These are phyloP conservation scores for Citrullus amarus DNA, from an alignment of 306 rosid species.

Conservation along the genomic window DNA sequence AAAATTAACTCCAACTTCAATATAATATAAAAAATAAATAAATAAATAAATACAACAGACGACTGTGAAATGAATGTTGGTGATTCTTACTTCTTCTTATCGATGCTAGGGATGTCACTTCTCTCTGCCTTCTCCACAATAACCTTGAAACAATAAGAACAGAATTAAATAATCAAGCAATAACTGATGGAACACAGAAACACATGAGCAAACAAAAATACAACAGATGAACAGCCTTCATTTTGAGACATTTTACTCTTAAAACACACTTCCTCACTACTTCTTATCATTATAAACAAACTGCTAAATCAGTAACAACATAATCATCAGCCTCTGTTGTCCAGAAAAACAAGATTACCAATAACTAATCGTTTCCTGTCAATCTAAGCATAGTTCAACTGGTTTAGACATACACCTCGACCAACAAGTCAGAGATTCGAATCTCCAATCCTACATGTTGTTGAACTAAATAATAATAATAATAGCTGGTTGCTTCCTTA, in stretches of 20 bases:
- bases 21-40: background rate
- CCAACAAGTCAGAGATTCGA: no score
- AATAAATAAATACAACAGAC: background rate
- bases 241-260: conserved; percentile 1
- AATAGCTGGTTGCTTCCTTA: background rate
- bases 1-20: background rate
- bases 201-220: conserved; percentile 4
- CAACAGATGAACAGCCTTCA: background rate
- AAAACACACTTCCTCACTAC: conserved; percentile 2
- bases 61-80: background rate
- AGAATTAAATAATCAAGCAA: conserved; percentile 16
- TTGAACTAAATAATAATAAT: no score
- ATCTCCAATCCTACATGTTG: no score
- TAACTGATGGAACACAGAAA: background rate
- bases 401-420: no score
- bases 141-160: conserved; percentile 38
- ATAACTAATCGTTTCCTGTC: background rate
- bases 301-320: background rate
- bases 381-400: no score
- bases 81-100: conserved; percentile 78
- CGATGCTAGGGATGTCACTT: conserved; percentile 88
- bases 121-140: conserved; percentile 95
- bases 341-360: background rate
- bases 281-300: background rate
- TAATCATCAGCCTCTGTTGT: background rate